phyloP scores from a whole-genome alignment of 257 asterid species.

The Eucommia ulmoides region DNA sequence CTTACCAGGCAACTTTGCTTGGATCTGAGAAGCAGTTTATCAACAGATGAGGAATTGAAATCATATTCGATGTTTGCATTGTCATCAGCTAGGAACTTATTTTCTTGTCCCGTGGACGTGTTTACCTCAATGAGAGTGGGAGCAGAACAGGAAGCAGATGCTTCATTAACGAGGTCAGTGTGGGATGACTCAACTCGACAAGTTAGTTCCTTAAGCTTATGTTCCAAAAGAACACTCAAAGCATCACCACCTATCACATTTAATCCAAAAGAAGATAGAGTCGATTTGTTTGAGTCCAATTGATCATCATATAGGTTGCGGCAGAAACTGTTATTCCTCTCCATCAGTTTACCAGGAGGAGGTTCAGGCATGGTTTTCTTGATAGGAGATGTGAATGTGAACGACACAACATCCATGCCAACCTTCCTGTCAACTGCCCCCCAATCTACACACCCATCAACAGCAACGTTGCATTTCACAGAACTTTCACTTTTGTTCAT shows the following conservation, averaged over 20 bases:
- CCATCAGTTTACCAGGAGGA: conserved; percentile 25
- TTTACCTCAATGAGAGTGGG: conserved; percentile 14
- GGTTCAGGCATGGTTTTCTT: conserved; percentile 45
- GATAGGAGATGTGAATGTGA: conserved; percentile 92
- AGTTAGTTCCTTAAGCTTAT: conserved; percentile 76
- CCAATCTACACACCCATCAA: conserved; percentile 44
- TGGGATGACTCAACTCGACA: conserved; percentile 57
- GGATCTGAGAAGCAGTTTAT: conserved; percentile 26
- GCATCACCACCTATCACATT: conserved; percentile 60
- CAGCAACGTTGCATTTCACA: conserved; percentile 37
- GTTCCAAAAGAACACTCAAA: conserved; percentile 77
- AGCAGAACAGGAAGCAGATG: conserved; percentile 25
- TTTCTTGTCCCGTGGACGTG: conserved; percentile 17
- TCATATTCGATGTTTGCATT: conserved; percentile 18
- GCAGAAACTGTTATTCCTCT: conserved; percentile 20
- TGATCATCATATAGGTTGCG: conserved; percentile 22
- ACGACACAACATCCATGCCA: conserved; percentile 75
- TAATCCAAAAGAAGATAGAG: conserved; percentile 34
- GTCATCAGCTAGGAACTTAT: conserved; percentile 10
- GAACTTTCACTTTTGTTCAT: conserved; percentile 32
- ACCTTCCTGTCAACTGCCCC: conserved; percentile 45
- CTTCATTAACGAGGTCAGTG: conserved; percentile 31
- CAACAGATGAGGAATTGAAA: conserved; percentile 22
- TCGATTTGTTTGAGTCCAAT: conserved; percentile 23
- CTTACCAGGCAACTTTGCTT: conserved; percentile 43